A percentile compares a stretch with the other conserved stretches of the same genome.
Conservation (phyloP, 257 asterid genomes). For the Eustoma russellianum region DNA sequence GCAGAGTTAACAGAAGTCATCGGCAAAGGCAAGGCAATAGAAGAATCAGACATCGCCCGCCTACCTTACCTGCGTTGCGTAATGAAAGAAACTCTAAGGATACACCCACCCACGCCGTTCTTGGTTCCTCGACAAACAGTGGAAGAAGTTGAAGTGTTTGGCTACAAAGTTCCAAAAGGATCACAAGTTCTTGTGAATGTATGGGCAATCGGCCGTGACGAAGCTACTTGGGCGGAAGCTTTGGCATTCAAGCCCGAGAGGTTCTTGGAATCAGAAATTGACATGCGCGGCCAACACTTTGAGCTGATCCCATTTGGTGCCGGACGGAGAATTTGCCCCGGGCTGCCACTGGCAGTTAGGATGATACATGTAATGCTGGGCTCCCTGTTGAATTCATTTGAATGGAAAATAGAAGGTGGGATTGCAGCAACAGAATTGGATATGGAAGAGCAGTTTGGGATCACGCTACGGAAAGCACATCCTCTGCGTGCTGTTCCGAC, state of each 20-base stretch:
- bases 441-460: slow-evolving; percentile 27
- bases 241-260: slow-evolving; percentile 23
- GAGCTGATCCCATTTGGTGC: slow-evolving; percentile 32
- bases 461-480: slow-evolving; percentile 18
- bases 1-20: slow-evolving; percentile 18
- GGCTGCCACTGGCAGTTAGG: slow-evolving; percentile 21
- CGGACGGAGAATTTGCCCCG: slow-evolving; percentile 27
- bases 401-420: slow-evolving; percentile 25
- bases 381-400: slow-evolving; percentile 16
- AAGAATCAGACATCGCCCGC: slow-evolving; percentile 12
- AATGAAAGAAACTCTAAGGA: slow-evolving; percentile 21
- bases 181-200: slow-evolving; percentile 21
- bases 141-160: slow-evolving; percentile 16
- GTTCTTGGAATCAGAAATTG: slow-evolving; percentile 18
- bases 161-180: slow-evolving; percentile 12
- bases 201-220: slow-evolving; percentile 30
- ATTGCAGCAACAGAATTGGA: slow-evolving; percentile 18
- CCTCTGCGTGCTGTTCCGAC: slow-evolving; percentile 18
- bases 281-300: slow-evolving; percentile 22
- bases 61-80: slow-evolving; percentile 22
- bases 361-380: slow-evolving; percentile 22
- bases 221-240: slow-evolving; percentile 13
- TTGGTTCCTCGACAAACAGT: slow-evolving; percentile 21
- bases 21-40: slow-evolving; percentile 15
- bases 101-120: slow-evolving; percentile 21